These are phyloP conservation scores for Agrostemma githago DNA, from an alignment of 148 eudicot genomes.

Conservation along the genomic window DNA sequence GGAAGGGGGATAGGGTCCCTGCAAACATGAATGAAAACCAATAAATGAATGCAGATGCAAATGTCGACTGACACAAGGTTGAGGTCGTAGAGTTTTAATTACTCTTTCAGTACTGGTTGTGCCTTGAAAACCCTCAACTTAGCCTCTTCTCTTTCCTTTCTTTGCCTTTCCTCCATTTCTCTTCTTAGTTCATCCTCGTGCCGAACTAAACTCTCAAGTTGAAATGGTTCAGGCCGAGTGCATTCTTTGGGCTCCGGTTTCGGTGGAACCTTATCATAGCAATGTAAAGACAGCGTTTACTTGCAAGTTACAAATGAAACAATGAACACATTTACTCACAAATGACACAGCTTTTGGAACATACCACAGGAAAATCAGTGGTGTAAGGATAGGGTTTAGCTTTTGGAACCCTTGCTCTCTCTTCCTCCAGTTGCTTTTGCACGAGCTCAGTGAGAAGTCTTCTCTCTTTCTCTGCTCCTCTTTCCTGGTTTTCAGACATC, in stretches of 20 bases:
- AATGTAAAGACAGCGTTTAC: not conserved
- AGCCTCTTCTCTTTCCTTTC: slow-evolving; percentile 77
- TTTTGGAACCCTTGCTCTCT: slow-evolving; percentile 70
- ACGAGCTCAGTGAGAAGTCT: slow-evolving; percentile 52
- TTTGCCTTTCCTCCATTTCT: slow-evolving; percentile 77
- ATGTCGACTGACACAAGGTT: too few species aligned
- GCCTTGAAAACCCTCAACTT: slow-evolving; percentile 76
- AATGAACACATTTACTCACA: not conserved
- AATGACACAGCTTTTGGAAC: not conserved
- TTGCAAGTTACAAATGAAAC: too few species aligned
- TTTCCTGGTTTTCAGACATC: slow-evolving; percentile 40
- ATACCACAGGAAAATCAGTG: slow-evolving; percentile 95
- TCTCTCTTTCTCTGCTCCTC: slow-evolving; percentile 83
- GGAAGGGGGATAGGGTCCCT: slow-evolving; percentile 91
- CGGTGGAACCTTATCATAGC: slow-evolving; percentile 57
- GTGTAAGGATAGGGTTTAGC: slow-evolving; percentile 93
- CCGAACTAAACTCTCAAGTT: slow-evolving; percentile 68
- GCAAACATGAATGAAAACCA: slow-evolving; percentile 6
- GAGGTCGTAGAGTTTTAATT: slow-evolving; percentile 5
- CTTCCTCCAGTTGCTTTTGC: slow-evolving; percentile 77
- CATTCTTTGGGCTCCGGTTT: slow-evolving; percentile 84
- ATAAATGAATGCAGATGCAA: not conserved
- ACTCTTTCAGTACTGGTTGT: slow-evolving; percentile 84
- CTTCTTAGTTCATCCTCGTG: slow-evolving; percentile 83
- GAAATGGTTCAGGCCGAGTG: slow-evolving; percentile 87